Base-by-base conservation (phyloP, 202 grass and related monocot genomes). In the Schoenoplectus tabernaemontani region DNA sequence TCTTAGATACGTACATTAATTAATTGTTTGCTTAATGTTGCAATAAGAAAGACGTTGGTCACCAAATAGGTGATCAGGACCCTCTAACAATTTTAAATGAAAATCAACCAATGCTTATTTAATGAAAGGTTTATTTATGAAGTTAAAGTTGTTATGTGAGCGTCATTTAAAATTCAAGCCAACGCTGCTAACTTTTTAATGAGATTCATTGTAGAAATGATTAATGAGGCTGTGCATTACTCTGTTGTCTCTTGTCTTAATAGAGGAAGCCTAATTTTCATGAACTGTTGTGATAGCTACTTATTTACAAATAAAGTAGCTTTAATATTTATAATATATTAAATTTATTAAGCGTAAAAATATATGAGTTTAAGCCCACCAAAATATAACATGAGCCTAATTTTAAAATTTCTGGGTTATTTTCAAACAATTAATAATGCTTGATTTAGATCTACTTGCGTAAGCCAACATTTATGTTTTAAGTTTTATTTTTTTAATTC, bases 21-120 rank as follows among this genome's bases (percentile, higher is more conserved):
- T n/a, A 51, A 51, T 47, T 15, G 42, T 73, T 51, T 51, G 70
- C 70, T 74, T 74, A 74, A 74, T 36, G 13, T 33, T 54, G 26
- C 47, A 53, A 74, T 1, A 53, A 28, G 70, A 74, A 19, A 19
- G 26, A 75, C 26, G 46, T 75, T 75, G 47, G 70, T 75, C 48
- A 36, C 47, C 70, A 54, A 54, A 75, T 75, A 75, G 7, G 47
- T 75, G 70, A 75, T 36, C 47, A 75, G 28, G 70, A 75, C 70
- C 1, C 16, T 75, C 8, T 75, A 75, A 75, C 70, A 75, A 75
- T 75, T 51, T 34, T 19, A 75, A 54, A 75, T 75, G 26, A 17
- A 69, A 38, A 56, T 75, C 30, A 75, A 33, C 12, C n/a, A 34
- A 36, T 5, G 47, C 11, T 46, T 51, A 51, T 16, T 54, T 75